phyloP scores from a whole-genome alignment of 352 stramenopile species.

The Saprolegnia parasitica region DNA sequence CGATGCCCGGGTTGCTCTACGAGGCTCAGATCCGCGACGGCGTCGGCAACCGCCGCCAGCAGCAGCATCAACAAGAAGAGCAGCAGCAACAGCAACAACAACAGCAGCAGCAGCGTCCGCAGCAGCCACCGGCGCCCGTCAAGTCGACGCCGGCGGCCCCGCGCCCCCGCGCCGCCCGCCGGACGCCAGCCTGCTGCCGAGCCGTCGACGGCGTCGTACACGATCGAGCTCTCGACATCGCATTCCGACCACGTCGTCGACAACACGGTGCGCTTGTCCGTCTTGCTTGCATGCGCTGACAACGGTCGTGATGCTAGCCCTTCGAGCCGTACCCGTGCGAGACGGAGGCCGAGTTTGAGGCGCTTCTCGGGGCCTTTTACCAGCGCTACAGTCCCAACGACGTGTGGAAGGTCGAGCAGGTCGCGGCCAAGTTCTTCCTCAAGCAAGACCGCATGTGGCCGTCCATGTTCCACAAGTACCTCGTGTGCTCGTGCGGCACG shows the following conservation, averaged over 20 bases:
- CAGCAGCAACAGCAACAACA: no score
- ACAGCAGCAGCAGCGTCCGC: not conserved
- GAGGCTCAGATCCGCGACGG: slow-evolving; percentile 87
- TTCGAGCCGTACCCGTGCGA: slow-evolving; percentile 51
- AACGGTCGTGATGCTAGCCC: not conserved
- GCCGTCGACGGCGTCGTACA: not conserved
- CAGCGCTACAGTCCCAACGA: slow-evolving; percentile 76
- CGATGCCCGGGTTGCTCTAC: slow-evolving; percentile 94
- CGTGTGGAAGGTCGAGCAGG: slow-evolving; percentile 68
- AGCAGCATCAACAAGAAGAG: not conserved
- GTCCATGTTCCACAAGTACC: slow-evolving; percentile 85
- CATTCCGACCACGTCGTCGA: not conserved
- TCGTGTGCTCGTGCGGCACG: slow-evolving; percentile 76
- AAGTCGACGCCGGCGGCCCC: not conserved
- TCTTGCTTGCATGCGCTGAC: not conserved
- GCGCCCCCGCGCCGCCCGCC: no score
- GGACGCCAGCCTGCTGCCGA: not conserved
- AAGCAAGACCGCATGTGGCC: slow-evolving; percentile 74
- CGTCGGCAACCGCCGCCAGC: slow-evolving; percentile 40
- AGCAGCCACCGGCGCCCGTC: not conserved
- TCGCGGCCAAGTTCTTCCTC: slow-evolving; percentile 76
- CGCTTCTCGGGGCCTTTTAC: slow-evolving; percentile 61
- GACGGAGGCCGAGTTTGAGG: slow-evolving; percentile 66
- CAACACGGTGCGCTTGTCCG: not conserved
- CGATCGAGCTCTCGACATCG: not conserved